Evolutionary conservation across 108 stramenopile genomes (phyloP).

Genomic region (Cyclotella kingstonii): DNA sequence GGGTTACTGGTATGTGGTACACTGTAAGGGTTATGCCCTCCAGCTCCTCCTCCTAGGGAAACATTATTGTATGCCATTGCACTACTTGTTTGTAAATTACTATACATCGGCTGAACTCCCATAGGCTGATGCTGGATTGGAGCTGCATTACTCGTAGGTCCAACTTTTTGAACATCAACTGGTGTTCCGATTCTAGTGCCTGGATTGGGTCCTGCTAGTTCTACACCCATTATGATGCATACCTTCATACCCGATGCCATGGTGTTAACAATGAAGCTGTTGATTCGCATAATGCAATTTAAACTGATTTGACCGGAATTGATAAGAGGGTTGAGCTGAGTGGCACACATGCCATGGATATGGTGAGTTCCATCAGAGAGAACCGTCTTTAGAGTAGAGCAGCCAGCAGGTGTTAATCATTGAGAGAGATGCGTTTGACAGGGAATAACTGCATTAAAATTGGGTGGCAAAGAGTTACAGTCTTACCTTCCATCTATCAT

Average conservation of each 20-base stretch:
- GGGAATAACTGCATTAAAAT: neutral
- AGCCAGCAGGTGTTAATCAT: neutral
- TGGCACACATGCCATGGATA: slow-evolving; percentile 89
- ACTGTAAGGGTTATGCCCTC: slow-evolving; percentile 15
- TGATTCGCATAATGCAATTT: slow-evolving; percentile 50
- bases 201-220: slow-evolving; percentile 38
- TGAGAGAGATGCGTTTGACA: neutral
- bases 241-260: slow-evolving; percentile 72
- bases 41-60: slow-evolving; percentile 12
- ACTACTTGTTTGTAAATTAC: slow-evolving; percentile 24
- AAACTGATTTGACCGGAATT: slow-evolving; percentile 42
- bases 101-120: slow-evolving; percentile 42
- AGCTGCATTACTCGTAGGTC: slow-evolving; percentile 2
- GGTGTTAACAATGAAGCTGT: slow-evolving; percentile 78
- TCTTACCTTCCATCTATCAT: slow-evolving; percentile 20
- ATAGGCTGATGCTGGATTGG: slow-evolving; percentile 8
- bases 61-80: no score
- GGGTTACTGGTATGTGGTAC: slow-evolving; percentile 1
- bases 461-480: neutral
- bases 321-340: slow-evolving; percentile 81
- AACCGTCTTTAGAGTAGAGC: slow-evolving; percentile 43
- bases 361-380: slow-evolving; percentile 81
- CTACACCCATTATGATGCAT: slow-evolving; percentile 60
- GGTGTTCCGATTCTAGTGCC: slow-evolving; percentile 64
- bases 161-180: slow-evolving; percentile 53